Conservation (phyloP, 2,329 filamentous ascomycete genomes). For the Ploettnerulaceae sp. region DNA sequence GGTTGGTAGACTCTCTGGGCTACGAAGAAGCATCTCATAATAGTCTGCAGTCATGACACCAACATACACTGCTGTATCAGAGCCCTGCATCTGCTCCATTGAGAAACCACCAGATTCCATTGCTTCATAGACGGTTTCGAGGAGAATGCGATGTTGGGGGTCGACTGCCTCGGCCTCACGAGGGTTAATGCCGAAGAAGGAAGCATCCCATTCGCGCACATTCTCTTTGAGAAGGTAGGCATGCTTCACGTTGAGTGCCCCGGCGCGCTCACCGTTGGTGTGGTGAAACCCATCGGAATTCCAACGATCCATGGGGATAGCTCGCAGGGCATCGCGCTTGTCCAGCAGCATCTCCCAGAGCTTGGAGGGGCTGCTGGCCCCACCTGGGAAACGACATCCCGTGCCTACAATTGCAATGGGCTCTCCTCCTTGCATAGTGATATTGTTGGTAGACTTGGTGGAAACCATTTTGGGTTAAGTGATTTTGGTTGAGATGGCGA, state of each 20-base stretch:
- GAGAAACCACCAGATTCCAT: conserved; percentile 27
- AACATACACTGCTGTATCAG: conserved; percentile 29
- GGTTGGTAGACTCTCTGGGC: conserved; percentile 11
- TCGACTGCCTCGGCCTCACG: conserved; percentile 30
- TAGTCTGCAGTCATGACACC: conserved; percentile 31
- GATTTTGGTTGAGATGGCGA: background rate
- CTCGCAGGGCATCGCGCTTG: conserved; percentile 44
- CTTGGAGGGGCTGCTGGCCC: conserved; percentile 38
- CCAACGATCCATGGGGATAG: conserved; percentile 34
- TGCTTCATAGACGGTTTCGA: conserved; percentile 31
- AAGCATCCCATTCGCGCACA: conserved; percentile 36
- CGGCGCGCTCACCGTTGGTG: conserved; percentile 40
- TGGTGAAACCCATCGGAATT: conserved; percentile 50
- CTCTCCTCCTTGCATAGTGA: conserved; percentile 12
- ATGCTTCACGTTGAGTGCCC: conserved; percentile 15
- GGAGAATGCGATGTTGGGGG: conserved; percentile 21
- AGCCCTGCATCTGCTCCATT: conserved; percentile 13
- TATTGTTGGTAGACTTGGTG: conserved; percentile 4
- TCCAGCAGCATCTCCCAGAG: conserved; percentile 45
- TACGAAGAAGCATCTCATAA: conserved; percentile 10
- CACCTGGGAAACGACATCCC: conserved; percentile 38
- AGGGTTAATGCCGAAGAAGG: conserved; percentile 32
- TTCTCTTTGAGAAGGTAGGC: conserved; percentile 36
- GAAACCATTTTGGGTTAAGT: conserved; percentile 8
- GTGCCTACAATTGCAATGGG: conserved; percentile 37